Conservation (phyloP, 331 rosid species). For the Malus hybrid region DNA sequence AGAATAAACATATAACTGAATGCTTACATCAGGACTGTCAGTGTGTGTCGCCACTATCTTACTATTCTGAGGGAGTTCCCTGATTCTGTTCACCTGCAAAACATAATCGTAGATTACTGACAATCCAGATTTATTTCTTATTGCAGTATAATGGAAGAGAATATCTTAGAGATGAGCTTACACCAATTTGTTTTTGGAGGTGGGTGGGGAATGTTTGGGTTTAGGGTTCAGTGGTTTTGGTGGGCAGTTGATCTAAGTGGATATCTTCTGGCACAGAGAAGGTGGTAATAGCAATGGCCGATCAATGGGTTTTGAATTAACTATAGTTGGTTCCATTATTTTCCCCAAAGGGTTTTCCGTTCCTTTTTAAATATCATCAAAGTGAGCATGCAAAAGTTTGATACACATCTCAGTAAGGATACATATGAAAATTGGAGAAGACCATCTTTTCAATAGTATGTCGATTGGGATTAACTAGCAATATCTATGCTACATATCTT, state of each 20-base stretch:
- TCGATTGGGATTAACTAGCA: background rate
- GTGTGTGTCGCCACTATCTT: slow-evolving; percentile 34
- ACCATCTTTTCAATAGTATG: background rate
- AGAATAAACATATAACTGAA: background rate
- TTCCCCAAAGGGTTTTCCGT: background rate
- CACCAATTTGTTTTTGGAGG: background rate
- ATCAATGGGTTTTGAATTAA: background rate
- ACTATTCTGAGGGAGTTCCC: slow-evolving; percentile 38
- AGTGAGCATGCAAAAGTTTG: background rate
- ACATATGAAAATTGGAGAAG: background rate
- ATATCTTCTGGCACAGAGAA: background rate
- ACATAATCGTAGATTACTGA: background rate
- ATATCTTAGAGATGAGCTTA: background rate
- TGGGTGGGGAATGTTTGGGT: background rate
- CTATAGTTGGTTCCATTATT: background rate
- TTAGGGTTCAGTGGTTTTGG: background rate
- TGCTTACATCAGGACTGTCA: slow-evolving; percentile 35
- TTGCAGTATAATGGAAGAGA: background rate
- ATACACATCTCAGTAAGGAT: background rate
- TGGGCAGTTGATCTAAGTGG: background rate
- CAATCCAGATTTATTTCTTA: background rate
- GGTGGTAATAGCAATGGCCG: background rate
- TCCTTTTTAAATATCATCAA: background rate
- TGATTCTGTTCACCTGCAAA: slow-evolving; percentile 37
- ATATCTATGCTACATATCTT: background rate